phyloP scores from a whole-genome alignment of 345 rosid genomes.

The Hibiscus mutabilis region DNA sequence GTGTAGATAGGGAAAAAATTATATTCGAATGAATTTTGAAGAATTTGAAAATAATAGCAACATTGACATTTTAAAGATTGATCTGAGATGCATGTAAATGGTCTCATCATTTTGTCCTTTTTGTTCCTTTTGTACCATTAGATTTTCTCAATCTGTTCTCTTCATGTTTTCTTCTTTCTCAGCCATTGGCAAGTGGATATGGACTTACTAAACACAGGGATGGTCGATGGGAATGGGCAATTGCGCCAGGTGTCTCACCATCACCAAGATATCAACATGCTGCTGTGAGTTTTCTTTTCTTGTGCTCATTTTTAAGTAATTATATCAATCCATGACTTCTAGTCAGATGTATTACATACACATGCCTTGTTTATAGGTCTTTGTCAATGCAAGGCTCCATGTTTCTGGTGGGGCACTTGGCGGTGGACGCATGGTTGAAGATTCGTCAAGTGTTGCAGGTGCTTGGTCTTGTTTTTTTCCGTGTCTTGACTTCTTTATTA shows the following conservation, averaged over 20 bases:
- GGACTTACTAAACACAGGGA: conserved; percentile 99
- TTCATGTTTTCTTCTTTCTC: conserved; percentile 10
- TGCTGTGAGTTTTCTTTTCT: conserved; percentile 54
- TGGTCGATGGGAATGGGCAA: conserved; percentile 99
- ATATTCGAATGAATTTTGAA: background rate
- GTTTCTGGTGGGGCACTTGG: conserved; percentile 99
- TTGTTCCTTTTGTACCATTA: conserved; percentile 6
- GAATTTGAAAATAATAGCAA: background rate
- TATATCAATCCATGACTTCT: background rate
- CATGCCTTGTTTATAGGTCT: conserved; percentile 47
- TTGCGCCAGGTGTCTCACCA: conserved; percentile 98
- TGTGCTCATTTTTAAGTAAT: background rate
- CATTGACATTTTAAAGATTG: background rate
- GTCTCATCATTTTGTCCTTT: background rate
- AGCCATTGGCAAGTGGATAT: conserved; percentile 97
- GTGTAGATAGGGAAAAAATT: background rate
- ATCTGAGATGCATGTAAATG: background rate
- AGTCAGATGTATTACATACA: conserved; percentile 9
- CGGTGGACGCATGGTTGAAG: conserved; percentile 99
- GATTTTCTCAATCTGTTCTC: conserved; percentile 8
- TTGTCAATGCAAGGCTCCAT: conserved; percentile 98
- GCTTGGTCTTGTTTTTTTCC: conserved; percentile 12
- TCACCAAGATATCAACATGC: conserved; percentile 99
- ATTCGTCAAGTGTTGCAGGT: conserved; percentile 98
- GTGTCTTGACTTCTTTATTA: background rate